phyloP scores from a whole-genome alignment of 2,329 filamentous ascomycete genomes.

The Paraphaeosphaeria minitans region DNA sequence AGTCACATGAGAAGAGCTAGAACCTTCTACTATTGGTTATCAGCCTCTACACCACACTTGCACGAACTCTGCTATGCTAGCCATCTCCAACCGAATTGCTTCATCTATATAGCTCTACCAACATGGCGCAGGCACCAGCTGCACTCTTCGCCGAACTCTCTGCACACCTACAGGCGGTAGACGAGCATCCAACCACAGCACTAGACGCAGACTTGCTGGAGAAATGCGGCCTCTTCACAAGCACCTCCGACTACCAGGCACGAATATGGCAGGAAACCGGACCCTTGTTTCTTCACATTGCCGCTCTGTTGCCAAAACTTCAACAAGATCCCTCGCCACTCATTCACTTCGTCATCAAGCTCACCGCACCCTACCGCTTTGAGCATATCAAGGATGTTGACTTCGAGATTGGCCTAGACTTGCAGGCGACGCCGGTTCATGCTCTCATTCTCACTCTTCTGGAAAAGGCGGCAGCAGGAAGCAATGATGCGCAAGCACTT shows the following conservation, averaged over 20 bases:
- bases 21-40: conserved; percentile 27
- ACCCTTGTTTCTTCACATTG: conserved; percentile 53
- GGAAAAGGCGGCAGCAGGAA: conserved; percentile 58
- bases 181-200: conserved; percentile 50
- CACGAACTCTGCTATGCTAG: background rate
- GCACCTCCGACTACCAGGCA: conserved; percentile 37
- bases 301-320: conserved; percentile 57
- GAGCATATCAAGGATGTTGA: conserved; percentile 55
- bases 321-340: conserved; percentile 64
- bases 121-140: conserved; percentile 27
- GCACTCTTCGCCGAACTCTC: conserved; percentile 40
- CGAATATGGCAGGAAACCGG: conserved; percentile 36
- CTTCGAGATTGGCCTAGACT: conserved; percentile 60
- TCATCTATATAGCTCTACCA: background rate
- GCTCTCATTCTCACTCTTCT: conserved; percentile 61
- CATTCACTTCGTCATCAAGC: conserved; percentile 57
- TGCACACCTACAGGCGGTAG: conserved; percentile 52
- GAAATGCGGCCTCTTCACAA: conserved; percentile 53
- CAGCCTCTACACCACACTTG: background rate
- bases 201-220: conserved; percentile 58
- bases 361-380: conserved; percentile 52
- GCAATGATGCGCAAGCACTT: conserved; percentile 62
- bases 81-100: background rate
- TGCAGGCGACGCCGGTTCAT: conserved; percentile 58
- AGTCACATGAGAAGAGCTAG: conserved; percentile 38